These are phyloP conservation scores for Persicaria tinctoria DNA, from an alignment of 148 eudicot genomes.

Conservation along the genomic window DNA sequence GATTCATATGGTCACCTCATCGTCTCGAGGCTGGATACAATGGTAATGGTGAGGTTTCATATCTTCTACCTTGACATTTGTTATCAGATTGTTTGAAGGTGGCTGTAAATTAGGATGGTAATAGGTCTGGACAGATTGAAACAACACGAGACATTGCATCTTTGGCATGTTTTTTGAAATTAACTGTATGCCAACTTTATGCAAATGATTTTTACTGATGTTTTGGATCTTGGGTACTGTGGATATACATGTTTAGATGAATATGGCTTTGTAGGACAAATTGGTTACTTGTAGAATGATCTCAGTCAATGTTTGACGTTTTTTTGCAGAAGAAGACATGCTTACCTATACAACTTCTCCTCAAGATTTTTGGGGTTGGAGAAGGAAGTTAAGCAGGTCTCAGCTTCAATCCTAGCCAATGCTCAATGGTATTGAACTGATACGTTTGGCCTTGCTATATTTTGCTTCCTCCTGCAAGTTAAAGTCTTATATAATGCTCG, in stretches of 20 bases:
- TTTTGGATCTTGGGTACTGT: too few relatives aligned
- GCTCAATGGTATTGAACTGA: constrained; percentile 42
- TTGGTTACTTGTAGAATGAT: background rate
- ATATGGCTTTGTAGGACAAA: background rate
- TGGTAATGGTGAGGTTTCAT: constrained; percentile 31
- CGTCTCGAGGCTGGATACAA: constrained; percentile 39
- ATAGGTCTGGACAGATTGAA: too few relatives aligned
- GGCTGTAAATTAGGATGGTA: too few relatives aligned
- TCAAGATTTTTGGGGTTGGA: constrained; percentile 59
- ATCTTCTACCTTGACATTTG: background rate
- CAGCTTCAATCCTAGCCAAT: constrained; percentile 57
- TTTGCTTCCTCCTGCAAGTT: too few relatives aligned
- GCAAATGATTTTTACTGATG: too few relatives aligned
- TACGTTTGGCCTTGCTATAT: too few relatives aligned
- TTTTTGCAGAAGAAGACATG: constrained; percentile 37
- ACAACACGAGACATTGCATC: too few relatives aligned
- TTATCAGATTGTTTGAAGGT: too few relatives aligned
- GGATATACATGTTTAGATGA: background rate
- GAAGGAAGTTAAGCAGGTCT: constrained; percentile 82
- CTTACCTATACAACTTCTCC: constrained; percentile 46
- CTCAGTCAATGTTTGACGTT: background rate
- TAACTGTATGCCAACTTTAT: too few relatives aligned
- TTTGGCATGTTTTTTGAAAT: too few relatives aligned
- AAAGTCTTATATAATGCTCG: too few relatives aligned
- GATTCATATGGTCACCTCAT: constrained; percentile 65